phyloP scores from a whole-genome alignment of 208 protist species.

The Acanthamoeba divionensis region DNA sequence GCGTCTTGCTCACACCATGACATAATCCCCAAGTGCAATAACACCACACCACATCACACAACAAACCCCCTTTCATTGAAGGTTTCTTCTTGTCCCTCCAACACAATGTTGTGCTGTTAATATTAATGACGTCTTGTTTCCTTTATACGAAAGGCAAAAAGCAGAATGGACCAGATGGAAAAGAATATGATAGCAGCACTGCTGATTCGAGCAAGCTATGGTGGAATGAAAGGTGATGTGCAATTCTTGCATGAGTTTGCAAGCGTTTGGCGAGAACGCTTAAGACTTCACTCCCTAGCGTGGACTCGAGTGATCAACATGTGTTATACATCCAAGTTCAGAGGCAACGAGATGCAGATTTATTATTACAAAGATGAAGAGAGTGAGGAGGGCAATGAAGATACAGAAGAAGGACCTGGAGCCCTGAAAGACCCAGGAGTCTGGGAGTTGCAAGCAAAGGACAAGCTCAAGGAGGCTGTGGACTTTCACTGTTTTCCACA shows the following conservation, averaged over 20 bases:
- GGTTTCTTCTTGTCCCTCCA: not conserved
- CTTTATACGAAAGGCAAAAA: not conserved
- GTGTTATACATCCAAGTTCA: not conserved
- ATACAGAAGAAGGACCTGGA: not conserved
- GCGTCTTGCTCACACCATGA: not conserved
- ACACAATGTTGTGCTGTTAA: not conserved
- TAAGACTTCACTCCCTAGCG: not conserved
- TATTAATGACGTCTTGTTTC: not conserved
- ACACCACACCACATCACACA: too few relatives aligned
- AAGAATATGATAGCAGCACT: not conserved
- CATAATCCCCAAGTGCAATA: not conserved
- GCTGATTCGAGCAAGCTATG: conserved; percentile 5
- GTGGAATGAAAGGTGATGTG: conserved; percentile 32
- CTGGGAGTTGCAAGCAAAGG: not conserved
- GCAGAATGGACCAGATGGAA: not conserved
- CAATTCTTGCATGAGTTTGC: not conserved
- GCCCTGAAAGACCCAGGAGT: not conserved
- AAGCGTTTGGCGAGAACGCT: not conserved
- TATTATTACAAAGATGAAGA: conserved; percentile 32
- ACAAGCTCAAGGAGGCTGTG: conserved; percentile 9
- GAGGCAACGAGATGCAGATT: conserved; percentile 13
- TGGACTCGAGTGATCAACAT: too few relatives aligned
- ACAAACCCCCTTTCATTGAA: too few relatives aligned
- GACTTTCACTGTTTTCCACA: too few relatives aligned
- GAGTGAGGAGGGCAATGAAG: not conserved